phyloP scores from a whole-genome alignment of 2,329 filamentous ascomycete species.

The Ophiostoma ulmi region DNA sequence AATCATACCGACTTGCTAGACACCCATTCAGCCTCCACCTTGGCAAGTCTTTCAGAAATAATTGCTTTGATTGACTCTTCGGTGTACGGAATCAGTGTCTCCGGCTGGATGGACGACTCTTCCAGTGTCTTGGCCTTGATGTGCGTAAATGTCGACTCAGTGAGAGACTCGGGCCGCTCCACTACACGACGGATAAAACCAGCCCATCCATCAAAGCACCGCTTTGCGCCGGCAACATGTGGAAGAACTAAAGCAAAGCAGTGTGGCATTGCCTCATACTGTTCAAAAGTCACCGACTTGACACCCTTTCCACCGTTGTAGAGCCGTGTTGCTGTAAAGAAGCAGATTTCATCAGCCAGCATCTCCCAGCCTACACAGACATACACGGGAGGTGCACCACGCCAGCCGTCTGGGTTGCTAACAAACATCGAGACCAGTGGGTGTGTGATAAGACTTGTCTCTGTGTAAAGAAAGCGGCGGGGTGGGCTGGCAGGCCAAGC shows the following conservation, averaged over 20 bases:
- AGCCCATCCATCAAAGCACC: conserved; percentile 53
- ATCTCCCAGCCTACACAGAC: conserved; percentile 67
- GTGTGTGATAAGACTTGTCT: conserved; percentile 53
- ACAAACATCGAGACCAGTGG: conserved; percentile 63
- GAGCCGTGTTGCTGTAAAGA: conserved; percentile 56
- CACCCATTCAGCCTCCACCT: background rate
- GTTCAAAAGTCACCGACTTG: conserved; percentile 59
- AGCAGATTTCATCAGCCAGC: conserved; percentile 61
- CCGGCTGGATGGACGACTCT: conserved; percentile 44
- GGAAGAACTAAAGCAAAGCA: conserved; percentile 59
- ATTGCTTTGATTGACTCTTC: conserved; percentile 42
- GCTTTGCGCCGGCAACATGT: conserved; percentile 40
- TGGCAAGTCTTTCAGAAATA: conserved; percentile 29
- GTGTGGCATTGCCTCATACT: conserved; percentile 79
- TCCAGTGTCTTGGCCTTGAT: conserved; percentile 49
- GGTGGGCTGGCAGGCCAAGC: conserved; percentile 55
- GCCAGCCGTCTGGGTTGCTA: conserved; percentile 49
- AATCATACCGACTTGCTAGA: conserved; percentile 27
- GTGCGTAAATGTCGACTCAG: conserved; percentile 38
- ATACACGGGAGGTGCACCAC: conserved; percentile 59
- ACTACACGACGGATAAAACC: conserved; percentile 45
- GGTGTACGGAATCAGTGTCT: conserved; percentile 40
- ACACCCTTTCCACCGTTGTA: conserved; percentile 48
- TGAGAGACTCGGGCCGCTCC: conserved; percentile 25
- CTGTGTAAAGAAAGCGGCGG: conserved; percentile 50